These are phyloP conservation scores for Fusarium lyarnte DNA, from an alignment of 2,329 filamentous ascomycete genomes.

Conservation along the genomic window DNA sequence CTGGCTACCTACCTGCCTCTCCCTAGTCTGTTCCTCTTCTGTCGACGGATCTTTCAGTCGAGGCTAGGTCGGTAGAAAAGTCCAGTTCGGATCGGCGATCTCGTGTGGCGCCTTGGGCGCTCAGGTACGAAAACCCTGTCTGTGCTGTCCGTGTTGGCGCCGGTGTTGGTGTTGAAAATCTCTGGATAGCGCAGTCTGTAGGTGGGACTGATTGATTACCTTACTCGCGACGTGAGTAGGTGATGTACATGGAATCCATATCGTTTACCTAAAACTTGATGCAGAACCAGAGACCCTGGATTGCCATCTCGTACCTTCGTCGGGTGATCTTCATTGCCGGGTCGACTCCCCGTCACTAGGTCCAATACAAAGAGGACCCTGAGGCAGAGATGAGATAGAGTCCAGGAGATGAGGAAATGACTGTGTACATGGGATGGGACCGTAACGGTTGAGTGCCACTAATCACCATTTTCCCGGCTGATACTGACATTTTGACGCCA, in stretches of 20 bases:
- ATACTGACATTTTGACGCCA: neutral
- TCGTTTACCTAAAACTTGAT: neutral
- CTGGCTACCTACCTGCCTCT: neutral
- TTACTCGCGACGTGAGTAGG: slow-evolving; percentile 7
- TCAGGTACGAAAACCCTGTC: slow-evolving; percentile 19
- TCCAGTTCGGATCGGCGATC: slow-evolving; percentile 28
- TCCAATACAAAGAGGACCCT: neutral
- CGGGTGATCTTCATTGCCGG: slow-evolving; percentile 34
- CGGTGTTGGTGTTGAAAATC: slow-evolving; percentile 17
- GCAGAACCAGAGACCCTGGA: slow-evolving; percentile 7
- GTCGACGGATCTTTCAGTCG: slow-evolving; percentile 42
- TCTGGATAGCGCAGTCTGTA: slow-evolving; percentile 16
- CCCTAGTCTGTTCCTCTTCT: neutral
- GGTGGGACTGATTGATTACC: slow-evolving; percentile 14
- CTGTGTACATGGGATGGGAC: slow-evolving; percentile 10
- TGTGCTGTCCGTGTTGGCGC: slow-evolving; percentile 17
- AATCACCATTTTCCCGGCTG: neutral
- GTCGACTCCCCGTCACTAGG: slow-evolving; percentile 13
- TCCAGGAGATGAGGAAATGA: slow-evolving; percentile 20
- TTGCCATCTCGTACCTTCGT: neutral
- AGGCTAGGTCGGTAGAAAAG: slow-evolving; percentile 13
- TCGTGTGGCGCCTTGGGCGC: slow-evolving; percentile 3
- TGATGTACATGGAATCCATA: neutral
- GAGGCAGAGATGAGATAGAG: slow-evolving; percentile 15
- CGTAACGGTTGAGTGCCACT: slow-evolving; percentile 2